Base-by-base conservation (phyloP, 164 flowering plant genomes). In the Berberis thunbergii region DNA sequence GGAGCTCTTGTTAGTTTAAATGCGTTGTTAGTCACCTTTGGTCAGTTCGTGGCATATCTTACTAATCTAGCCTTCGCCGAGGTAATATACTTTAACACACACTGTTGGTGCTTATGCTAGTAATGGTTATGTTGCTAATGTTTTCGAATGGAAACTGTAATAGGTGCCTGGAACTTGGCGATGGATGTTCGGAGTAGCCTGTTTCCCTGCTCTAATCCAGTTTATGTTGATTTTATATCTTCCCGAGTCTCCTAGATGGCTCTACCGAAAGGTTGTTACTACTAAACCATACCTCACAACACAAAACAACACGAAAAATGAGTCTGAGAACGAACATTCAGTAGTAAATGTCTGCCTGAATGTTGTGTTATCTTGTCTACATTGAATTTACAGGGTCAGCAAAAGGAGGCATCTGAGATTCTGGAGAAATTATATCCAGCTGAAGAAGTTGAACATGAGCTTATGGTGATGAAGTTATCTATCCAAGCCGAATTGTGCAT, bases 181-280 rank as follows among this genome's bases (percentile, higher is more conserved):
- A 6, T 88, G 88, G 96, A 94, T 94, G 99, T 93, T 91, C 64
- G 97, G 99, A 2, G 76, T 87, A 0, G 96, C 99, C 0, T 95
- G 74, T n/a, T 38, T 86, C 62, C 97, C 96, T 1, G 86, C 99
- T 13, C 1, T 82, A 0, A 59, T 89, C 63, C 99, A 94, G 69
- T 84, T 87, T 61, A 2, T 83, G 0, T 63, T 91, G 61, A 94
- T 94, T 95, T 13, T 81, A 42, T 72, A 64, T 0, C 91, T 94
- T 58, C 96, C 99, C 0, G 99, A 94, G 60, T 91, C 99, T 64
- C 97, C 99, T 1, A 79, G 99, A 65, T 94, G 87, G 88, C 86
- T 94, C 6, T 94, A 78, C 67, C 69, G 91, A 72, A 62, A 83
- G 88, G 98, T 91, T 6, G 2, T 9, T 45, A 11, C 12, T 26